A percentile compares a stretch with the other conserved stretches of the same genome.
These are phyloP conservation scores for Chalciporus sp. DNA, from an alignment of 1,284 basidiomycete species.

Conservation along the genomic window DNA sequence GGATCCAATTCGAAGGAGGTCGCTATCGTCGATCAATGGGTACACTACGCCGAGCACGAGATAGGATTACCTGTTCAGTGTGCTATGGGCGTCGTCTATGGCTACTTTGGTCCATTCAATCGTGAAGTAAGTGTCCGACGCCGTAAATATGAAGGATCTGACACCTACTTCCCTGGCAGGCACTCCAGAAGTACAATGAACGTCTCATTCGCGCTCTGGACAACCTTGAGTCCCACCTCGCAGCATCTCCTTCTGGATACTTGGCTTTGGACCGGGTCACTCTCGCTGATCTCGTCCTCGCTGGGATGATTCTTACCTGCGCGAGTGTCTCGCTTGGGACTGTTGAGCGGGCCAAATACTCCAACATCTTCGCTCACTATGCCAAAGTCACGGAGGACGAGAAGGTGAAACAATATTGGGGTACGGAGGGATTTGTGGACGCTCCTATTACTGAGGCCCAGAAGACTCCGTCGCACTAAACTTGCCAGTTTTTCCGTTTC, in stretches of 20 bases:
- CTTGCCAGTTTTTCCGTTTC: too few species aligned
- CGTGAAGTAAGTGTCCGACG: background rate
- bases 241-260: conserved; percentile 43
- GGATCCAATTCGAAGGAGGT: conserved; percentile 46
- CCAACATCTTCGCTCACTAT: conserved; percentile 54
- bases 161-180: conserved; percentile 1
- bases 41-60: conserved; percentile 53
- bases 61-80: conserved; percentile 17
- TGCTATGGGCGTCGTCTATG: conserved; percentile 24
- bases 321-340: conserved; percentile 41
- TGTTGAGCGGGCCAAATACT: conserved; percentile 39
- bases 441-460: conserved; percentile 10
- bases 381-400: conserved; percentile 52
- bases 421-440: conserved; percentile 17
- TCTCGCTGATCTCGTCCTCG: conserved; percentile 59
- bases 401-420: conserved; percentile 37
- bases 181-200: conserved; percentile 11
- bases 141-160: too few species aligned
- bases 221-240: conserved; percentile 52
- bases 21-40: conserved; percentile 57
- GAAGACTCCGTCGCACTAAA: too few species aligned
- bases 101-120: conserved; percentile 8
- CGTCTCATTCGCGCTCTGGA: conserved; percentile 29
- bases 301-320: conserved; percentile 25
- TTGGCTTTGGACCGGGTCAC: conserved; percentile 62